Evolutionary conservation across 78 protist genomes (phyloP), one percentile per base, ranked within the genome.

Genomic region (Dictyostelium firmibasis): DNA sequence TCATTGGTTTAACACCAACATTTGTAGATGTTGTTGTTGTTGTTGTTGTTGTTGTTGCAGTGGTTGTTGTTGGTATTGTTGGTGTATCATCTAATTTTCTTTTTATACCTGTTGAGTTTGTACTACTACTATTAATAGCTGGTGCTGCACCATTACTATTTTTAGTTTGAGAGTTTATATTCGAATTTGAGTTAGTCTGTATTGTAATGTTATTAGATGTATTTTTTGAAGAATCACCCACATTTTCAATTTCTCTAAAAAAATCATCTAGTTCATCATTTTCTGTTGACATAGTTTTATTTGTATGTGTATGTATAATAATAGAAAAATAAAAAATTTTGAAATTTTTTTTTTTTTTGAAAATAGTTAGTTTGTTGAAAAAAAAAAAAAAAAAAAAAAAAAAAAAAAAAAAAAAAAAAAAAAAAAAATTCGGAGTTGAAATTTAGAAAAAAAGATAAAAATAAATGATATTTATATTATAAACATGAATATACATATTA

Each of bases 1-100:
- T 35, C n/a, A 81, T 47, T 78, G 62, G 50, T 41, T 78, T 78
- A 20, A 38, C 33, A 11, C 29, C 64, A 8, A 1, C 4, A 27
- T 33, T 79, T 14, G 69, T 4, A 8, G 74, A 29, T 23, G 86
- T 23, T 11, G 50, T 23, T 0, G 76, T 60, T 6, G 35, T 60
- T 20, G 86, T 14, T 43, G 35, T n/a, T 35, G 86, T 53, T n/a
- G 25, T 81, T 33, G 43, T 81, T 13, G 44, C 1, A 23, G 57
- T 38, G 0, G 44, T 76, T 0, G 20, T 38, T 1, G 47, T 35
- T 20, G 83, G 53, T 7, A 9, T 74, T 16, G 75, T 1, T 36
- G 4, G 5, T 25, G 85, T 81, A 57, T 82, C 86, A 5, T 47
- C 86, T 16, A 82, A 33, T 57, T 82, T 82, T 60, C 86, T 82